These are phyloP conservation scores for Silene conica DNA, from an alignment of 148 eudicot genomes.

Conservation along the genomic window DNA sequence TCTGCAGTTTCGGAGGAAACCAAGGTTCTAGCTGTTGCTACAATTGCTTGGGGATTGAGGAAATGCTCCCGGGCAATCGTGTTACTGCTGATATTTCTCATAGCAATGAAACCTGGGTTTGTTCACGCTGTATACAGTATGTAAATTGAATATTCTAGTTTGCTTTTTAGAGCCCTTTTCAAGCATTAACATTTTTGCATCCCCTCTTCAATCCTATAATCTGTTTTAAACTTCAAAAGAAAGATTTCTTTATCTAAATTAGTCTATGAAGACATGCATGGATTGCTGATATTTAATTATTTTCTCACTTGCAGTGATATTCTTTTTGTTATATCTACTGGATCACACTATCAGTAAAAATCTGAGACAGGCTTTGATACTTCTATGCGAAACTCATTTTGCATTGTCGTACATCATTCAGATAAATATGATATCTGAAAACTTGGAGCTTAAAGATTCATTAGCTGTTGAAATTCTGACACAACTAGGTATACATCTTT, in stretches of 20 bases:
- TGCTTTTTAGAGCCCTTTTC: constrained; percentile 7
- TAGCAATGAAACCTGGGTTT: constrained; percentile 92
- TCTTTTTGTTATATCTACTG: constrained; percentile 85
- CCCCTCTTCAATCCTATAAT: neutral
- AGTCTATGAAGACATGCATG: neutral
- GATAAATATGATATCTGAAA: constrained; percentile 61
- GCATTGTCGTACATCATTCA: constrained; percentile 78
- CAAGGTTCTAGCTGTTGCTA: constrained; percentile 90
- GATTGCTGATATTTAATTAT: constrained; percentile 21
- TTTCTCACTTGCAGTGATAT: constrained; percentile 70
- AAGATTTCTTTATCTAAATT: neutral
- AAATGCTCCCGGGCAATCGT: constrained; percentile 88
- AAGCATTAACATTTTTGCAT: neutral
- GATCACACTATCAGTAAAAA: constrained; percentile 65
- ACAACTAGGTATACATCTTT: constrained; percentile 62
- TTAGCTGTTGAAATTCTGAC: constrained; percentile 55
- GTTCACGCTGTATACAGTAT: constrained; percentile 84
- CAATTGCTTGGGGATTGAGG: constrained; percentile 95
- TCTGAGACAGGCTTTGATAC: constrained; percentile 67
- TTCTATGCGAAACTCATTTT: constrained; percentile 95
- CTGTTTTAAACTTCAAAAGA: neutral
- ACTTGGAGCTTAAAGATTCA: constrained; percentile 47
- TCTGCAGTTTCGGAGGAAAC: constrained; percentile 85
- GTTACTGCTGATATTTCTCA: constrained; percentile 78
- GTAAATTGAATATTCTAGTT: constrained; percentile 23